phyloP scores from a whole-genome alignment of 2,329 filamentous ascomycete genomes.

The Chaetomiaceae sp. region DNA sequence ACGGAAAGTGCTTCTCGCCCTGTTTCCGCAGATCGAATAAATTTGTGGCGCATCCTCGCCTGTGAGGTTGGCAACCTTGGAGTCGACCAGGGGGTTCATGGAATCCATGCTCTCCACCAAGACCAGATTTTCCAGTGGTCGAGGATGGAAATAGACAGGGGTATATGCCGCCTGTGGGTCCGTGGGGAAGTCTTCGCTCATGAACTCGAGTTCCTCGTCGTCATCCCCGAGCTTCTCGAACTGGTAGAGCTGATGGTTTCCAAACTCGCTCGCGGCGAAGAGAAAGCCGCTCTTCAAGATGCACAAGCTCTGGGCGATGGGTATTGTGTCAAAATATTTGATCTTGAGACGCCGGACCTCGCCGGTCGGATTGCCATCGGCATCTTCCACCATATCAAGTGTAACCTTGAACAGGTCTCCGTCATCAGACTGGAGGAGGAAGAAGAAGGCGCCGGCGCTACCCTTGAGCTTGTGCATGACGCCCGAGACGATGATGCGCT shows the following conservation, averaged over 20 bases:
- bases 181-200: slow-evolving; percentile 74
- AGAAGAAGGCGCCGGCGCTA: slow-evolving; percentile 84
- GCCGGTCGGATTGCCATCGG: slow-evolving; percentile 69
- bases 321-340: slow-evolving; percentile 97
- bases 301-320: slow-evolving; percentile 78
- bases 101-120: slow-evolving; percentile 80
- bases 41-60: slow-evolving; percentile 95
- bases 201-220: slow-evolving; percentile 81
- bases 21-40: slow-evolving; percentile 84
- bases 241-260: slow-evolving; percentile 92
- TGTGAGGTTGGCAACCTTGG: slow-evolving; percentile 84
- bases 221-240: slow-evolving; percentile 97
- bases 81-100: slow-evolving; percentile 87
- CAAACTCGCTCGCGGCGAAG: slow-evolving; percentile 86
- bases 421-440: slow-evolving; percentile 91
- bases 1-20: slow-evolving; percentile 83
- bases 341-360: slow-evolving; percentile 82
- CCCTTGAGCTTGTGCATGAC: slow-evolving; percentile 96
- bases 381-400: slow-evolving; percentile 82
- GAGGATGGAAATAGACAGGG: slow-evolving; percentile 79
- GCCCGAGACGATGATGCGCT: slow-evolving; percentile 79
- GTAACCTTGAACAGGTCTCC: slow-evolving; percentile 98
- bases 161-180: slow-evolving; percentile 68
- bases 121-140: slow-evolving; percentile 74
- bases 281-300: slow-evolving; percentile 95